Percentiles rank a stretch among this genome's conserved stretches.
These are phyloP conservation scores for Rhizoctonia solani DNA, from an alignment of 1,284 basidiomycete species.

Conservation along the genomic window DNA sequence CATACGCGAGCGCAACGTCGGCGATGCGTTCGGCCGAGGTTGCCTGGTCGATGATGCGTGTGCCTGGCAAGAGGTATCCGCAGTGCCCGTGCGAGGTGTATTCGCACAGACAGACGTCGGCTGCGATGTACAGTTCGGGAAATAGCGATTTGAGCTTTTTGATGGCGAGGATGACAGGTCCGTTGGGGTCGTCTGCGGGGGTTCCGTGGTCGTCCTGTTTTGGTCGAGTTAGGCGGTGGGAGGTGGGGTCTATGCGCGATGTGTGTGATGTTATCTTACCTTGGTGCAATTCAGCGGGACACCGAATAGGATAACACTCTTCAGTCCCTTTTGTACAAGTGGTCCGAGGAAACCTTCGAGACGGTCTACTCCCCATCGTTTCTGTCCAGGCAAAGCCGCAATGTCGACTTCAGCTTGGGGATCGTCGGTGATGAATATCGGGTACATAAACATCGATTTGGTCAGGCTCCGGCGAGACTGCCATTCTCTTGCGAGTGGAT, in stretches of 20 bases:
- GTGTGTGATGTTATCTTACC: no score
- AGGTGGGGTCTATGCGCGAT: no score
- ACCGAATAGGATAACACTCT: constrained; percentile 95
- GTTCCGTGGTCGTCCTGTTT: constrained; percentile 78
- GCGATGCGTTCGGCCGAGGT: constrained; percentile 86
- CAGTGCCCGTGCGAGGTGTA: constrained; percentile 99
- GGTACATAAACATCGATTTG: constrained; percentile 96
- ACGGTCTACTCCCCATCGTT: constrained; percentile 92
- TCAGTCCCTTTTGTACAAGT: constrained; percentile 85
- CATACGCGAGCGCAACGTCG: constrained; percentile 91
- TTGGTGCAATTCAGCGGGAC: constrained; percentile 86
- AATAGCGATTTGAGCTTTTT: constrained; percentile 75
- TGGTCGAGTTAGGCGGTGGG: constrained; percentile 12
- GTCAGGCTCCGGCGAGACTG: constrained; percentile 76
- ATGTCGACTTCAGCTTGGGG: constrained; percentile 81
- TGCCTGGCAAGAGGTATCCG: constrained; percentile 76
- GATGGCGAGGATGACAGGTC: constrained; percentile 93
- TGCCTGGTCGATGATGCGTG: constrained; percentile 67
- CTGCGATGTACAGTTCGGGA: constrained; percentile 84
- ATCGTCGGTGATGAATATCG: constrained; percentile 95
- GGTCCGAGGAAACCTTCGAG: constrained; percentile 88
- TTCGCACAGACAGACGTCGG: constrained; percentile 99
- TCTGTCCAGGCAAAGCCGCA: constrained; percentile 78
- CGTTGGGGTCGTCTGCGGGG: constrained; percentile 86
- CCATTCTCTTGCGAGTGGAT: constrained; percentile 84